phyloP scores from a whole-genome alignment of 352 stramenopile genomes.

The Globisporangium ultimum region DNA sequence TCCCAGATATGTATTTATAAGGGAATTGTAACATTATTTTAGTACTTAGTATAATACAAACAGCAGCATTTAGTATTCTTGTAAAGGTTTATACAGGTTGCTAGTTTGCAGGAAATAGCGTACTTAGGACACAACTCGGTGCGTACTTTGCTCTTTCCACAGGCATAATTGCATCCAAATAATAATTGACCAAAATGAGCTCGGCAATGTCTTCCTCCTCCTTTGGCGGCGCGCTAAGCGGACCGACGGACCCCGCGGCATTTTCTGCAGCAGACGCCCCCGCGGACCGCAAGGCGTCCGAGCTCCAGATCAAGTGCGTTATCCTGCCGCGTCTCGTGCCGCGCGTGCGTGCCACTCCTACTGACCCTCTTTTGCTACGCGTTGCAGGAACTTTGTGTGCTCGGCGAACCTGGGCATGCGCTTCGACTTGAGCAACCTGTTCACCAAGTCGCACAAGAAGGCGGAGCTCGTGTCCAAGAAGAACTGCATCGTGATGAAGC shows the following conservation, averaged over 20 bases:
- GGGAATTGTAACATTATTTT: too few species aligned
- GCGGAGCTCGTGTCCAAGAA: slow-evolving; percentile 83
- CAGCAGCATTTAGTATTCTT: too few species aligned
- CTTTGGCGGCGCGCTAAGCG: too few species aligned
- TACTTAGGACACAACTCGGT: not conserved
- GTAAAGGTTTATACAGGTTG: too few species aligned
- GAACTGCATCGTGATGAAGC: slow-evolving; percentile 85
- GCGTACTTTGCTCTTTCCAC: not conserved
- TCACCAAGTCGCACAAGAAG: slow-evolving; percentile 70
- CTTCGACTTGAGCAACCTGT: slow-evolving; percentile 67
- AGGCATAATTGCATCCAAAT: too few species aligned
- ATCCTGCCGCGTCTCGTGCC: not conserved
- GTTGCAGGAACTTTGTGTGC: slow-evolving; percentile 71
- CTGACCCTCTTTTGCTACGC: too few species aligned
- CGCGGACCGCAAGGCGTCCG: slow-evolving; percentile 4
- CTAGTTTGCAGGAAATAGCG: not conserved
- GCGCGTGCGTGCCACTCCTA: not conserved
- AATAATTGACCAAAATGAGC: slow-evolving; percentile 13
- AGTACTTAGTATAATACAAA: too few species aligned
- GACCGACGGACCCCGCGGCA: slow-evolving; percentile 11
- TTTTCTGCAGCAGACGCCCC: not conserved
- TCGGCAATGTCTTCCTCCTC: not conserved
- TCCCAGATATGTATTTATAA: too few species aligned
- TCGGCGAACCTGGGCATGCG: slow-evolving; percentile 80
- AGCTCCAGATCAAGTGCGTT: slow-evolving; percentile 67